Evolutionary conservation across 2,329 filamentous ascomycete species (phyloP).

Genomic region (Dactylellina cionopaga): DNA sequence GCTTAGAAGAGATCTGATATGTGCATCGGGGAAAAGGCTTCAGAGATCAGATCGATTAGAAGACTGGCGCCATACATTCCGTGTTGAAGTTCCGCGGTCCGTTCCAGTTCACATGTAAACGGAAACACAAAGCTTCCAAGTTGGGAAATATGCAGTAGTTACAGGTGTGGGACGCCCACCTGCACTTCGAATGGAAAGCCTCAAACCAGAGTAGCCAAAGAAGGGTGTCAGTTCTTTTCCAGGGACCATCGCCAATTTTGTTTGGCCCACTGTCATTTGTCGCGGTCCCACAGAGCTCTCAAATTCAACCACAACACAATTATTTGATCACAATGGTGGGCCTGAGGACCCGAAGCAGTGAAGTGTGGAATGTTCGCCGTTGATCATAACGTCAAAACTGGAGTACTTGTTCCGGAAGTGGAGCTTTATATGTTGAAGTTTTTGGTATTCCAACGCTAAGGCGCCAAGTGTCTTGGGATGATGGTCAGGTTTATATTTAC

Average conservation of each 20-base stretch:
- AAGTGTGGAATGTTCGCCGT: not conserved
- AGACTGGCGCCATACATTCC: not conserved
- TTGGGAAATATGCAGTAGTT: not conserved
- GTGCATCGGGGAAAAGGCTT: no score
- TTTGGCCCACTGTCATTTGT: not conserved
- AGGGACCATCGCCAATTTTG: not conserved
- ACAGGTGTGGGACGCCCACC: constrained; percentile 5
- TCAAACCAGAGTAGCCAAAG: not conserved
- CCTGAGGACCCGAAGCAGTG: not conserved
- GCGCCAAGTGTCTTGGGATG: no score
- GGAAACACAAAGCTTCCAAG: constrained; percentile 9
- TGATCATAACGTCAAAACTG: not conserved
- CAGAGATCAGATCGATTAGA: no score
- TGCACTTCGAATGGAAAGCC: constrained; percentile 12
- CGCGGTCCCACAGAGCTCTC: not conserved
- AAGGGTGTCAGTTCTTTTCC: not conserved
- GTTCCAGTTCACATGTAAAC: constrained; percentile 36
- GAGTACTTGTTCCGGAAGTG: no score
- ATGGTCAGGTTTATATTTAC: no score
- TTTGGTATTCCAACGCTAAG: no score
- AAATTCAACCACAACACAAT: no score
- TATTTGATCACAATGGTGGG: no score
- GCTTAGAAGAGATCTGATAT: no score
- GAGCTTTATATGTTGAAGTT: no score
- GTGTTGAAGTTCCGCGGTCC: not conserved